These are phyloP conservation scores for Penicillium canescens DNA, from an alignment of 495 filamentous ascomycete species.

Conservation along the genomic window DNA sequence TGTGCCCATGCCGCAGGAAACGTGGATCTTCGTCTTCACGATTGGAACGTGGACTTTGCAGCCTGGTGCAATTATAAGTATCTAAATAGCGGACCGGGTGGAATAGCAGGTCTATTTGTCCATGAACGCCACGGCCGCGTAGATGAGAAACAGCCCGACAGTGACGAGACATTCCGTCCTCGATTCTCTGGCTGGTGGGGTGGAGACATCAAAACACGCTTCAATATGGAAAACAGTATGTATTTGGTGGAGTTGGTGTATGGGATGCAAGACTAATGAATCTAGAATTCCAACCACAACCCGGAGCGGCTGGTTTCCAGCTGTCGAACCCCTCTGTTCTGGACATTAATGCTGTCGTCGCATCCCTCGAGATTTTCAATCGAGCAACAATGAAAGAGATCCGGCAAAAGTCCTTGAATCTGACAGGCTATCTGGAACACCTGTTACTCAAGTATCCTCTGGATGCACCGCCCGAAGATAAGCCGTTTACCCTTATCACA, in stretches of 20 bases:
- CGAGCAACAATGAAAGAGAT: constrained; percentile 69
- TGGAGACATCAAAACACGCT: constrained; percentile 71
- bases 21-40: constrained; percentile 77
- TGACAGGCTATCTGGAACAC: constrained; percentile 81
- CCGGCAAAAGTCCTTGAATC: constrained; percentile 67
- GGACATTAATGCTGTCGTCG: constrained; percentile 65
- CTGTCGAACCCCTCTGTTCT: constrained; percentile 62
- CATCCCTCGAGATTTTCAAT: constrained; percentile 77
- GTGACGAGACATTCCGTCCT: constrained; percentile 43
- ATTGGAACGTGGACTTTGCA: constrained; percentile 95
- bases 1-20: constrained; percentile 95
- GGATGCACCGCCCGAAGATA: constrained; percentile 35
- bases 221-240: constrained; percentile 71
- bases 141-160: constrained; percentile 36
- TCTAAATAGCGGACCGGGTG: constrained; percentile 86
- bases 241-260: not conserved
- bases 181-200: constrained; percentile 92
- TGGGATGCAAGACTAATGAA: not conserved
- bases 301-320: constrained; percentile 63
- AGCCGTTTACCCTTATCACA: constrained; percentile 77
- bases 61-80: constrained; percentile 99
- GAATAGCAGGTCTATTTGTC: constrained; percentile 85
- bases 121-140: constrained; percentile 70
- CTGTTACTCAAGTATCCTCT: constrained; percentile 52
- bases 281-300: constrained; percentile 67